phyloP scores from a whole-genome alignment of 2,329 filamentous ascomycete species.

The Plenodomus tracheiphilus region DNA sequence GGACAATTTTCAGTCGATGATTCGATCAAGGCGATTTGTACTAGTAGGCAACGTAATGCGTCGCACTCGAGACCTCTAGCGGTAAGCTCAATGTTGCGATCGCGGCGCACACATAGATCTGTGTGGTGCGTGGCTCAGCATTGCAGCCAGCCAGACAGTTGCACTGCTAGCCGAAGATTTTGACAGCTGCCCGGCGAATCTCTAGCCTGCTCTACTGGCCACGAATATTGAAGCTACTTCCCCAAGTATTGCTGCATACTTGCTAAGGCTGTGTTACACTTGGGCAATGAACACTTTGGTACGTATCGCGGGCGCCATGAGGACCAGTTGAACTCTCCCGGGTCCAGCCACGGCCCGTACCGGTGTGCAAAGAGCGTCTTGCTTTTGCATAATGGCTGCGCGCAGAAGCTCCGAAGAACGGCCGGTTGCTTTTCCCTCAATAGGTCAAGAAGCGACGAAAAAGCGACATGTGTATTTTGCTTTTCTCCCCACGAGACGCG shows the following conservation, averaged over 20 bases:
- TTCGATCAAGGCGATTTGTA: too few relatives aligned
- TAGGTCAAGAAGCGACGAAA: background rate
- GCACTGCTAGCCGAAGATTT: background rate
- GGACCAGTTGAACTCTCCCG: background rate
- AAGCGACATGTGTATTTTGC: background rate
- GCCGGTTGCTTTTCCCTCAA: background rate
- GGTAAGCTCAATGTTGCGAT: background rate
- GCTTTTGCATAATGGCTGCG: background rate
- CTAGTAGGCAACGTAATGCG: too few relatives aligned
- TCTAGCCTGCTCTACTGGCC: background rate
- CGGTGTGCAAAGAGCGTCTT: slow-evolving; percentile 2
- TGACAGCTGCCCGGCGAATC: background rate
- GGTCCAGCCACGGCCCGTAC: slow-evolving; percentile 6
- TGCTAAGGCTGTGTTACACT: background rate
- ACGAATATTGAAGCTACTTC: background rate
- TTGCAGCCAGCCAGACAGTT: background rate
- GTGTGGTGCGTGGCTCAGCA: background rate
- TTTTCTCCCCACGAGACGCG: background rate
- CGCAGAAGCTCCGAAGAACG: background rate
- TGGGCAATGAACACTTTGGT: background rate
- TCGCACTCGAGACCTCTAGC: background rate
- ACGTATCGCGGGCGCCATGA: background rate
- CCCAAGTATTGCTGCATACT: background rate
- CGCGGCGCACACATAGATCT: background rate
- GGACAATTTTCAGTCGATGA: too few relatives aligned